These are phyloP conservation scores for Naegleria fowleri DNA, from an alignment of 208 protist genomes.

Conservation along the genomic window DNA sequence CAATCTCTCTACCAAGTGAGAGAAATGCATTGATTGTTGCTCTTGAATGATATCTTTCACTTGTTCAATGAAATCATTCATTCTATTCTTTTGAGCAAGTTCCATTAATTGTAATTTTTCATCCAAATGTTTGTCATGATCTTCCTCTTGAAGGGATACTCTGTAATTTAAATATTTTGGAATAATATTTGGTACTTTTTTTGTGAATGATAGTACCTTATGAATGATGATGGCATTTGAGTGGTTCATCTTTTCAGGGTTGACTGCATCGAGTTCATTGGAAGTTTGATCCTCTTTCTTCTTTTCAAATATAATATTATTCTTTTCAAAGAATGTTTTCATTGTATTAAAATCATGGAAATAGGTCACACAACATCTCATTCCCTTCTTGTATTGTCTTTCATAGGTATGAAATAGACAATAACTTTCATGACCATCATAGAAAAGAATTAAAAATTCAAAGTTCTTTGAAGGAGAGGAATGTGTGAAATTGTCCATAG, in stretches of 20 bases:
- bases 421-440: not conserved
- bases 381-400: not conserved
- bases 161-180: not conserved
- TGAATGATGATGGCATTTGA: not conserved
- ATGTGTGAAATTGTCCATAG: no score
- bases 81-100: not conserved
- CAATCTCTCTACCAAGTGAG: no score
- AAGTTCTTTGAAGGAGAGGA: no score
- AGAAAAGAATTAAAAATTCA: not conserved
- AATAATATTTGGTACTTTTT: not conserved
- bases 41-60: not conserved
- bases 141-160: not conserved
- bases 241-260: no score
- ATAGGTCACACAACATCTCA: not conserved
- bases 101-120: not conserved
- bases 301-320: no score
- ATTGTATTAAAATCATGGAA: not conserved
- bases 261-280: no score
- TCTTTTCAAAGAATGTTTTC: not conserved
- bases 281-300: no score
- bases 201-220: not conserved
- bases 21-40: no score
- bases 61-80: not conserved
- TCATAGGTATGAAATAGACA: not conserved
- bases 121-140: not conserved